Evolutionary conservation across 176 grass and related monocot genomes (phyloP).

Genomic region (Triticum dicoccoides): DNA sequence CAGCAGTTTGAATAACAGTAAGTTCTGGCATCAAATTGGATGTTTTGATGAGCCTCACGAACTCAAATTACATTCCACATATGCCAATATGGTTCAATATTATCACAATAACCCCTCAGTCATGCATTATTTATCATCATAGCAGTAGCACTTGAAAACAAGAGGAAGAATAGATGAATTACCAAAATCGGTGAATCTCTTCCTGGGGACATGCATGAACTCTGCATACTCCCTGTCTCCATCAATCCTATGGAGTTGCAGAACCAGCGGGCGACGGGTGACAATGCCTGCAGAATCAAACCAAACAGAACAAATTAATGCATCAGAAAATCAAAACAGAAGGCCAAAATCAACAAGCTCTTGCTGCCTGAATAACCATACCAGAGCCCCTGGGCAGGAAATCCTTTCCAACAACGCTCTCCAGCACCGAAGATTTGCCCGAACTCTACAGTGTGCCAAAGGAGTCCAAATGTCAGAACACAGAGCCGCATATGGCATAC

Average conservation of each 20-base stretch:
- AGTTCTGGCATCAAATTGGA: neutral
- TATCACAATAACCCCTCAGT: neutral
- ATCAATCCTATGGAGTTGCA: slow-evolving; percentile 94
- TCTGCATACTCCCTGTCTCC: slow-evolving; percentile 90
- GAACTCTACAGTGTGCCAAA: slow-evolving; percentile 59
- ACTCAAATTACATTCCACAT: neutral
- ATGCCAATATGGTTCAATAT: neutral
- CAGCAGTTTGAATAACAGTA: neutral
- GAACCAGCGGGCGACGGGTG: slow-evolving; percentile 83
- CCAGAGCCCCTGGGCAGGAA: slow-evolving; percentile 97
- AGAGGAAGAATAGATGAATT: slow-evolving; percentile 14
- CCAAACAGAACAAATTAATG: neutral
- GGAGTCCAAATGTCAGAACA: slow-evolving; percentile 23
- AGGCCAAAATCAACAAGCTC: neutral
- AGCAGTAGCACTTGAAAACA: neutral
- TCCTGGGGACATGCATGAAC: slow-evolving; percentile 95
- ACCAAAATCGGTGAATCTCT: slow-evolving; percentile 95
- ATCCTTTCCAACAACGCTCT: slow-evolving; percentile 96
- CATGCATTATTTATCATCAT: neutral
- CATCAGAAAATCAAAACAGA: neutral
- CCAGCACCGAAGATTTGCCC: slow-evolving; percentile 96
- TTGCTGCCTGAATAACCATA: slow-evolving; percentile 21
- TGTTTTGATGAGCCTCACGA: neutral
- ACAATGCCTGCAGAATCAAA: slow-evolving; percentile 73
- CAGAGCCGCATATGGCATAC: neutral